These are phyloP conservation scores for Microbotryum violaceum DNA, from an alignment of 1,284 basidiomycete species.

Conservation along the genomic window DNA sequence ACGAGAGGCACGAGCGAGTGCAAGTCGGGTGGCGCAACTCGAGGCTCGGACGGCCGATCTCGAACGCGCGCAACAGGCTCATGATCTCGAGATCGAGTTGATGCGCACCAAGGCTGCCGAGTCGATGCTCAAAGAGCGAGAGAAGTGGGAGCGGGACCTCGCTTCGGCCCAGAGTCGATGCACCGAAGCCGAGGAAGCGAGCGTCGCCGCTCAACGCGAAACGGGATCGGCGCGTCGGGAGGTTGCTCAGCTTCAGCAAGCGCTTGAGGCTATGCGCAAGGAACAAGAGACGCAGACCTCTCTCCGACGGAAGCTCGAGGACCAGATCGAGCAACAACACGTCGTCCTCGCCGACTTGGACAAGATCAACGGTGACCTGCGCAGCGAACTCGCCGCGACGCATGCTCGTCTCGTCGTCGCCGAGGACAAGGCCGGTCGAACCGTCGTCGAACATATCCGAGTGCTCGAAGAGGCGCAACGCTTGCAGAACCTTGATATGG, in stretches of 20 bases:
- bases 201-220: constrained; percentile 74
- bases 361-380: constrained; percentile 40
- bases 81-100: constrained; percentile 59
- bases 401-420: constrained; percentile 27
- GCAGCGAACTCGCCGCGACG: constrained; percentile 31
- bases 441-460: constrained; percentile 79
- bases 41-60: constrained; percentile 20
- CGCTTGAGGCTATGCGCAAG: constrained; percentile 33
- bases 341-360: constrained; percentile 71
- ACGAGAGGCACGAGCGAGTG: background rate
- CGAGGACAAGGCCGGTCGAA: constrained; percentile 26
- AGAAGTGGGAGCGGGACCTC: constrained; percentile 71
- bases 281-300: constrained; percentile 17
- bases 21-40: constrained; percentile 3
- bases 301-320: constrained; percentile 49
- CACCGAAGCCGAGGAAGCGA: constrained; percentile 76
- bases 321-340: constrained; percentile 62
- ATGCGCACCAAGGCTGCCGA: constrained; percentile 66
- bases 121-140: constrained; percentile 30
- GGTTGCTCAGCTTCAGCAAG: constrained; percentile 57
- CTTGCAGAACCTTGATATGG: constrained; percentile 28
- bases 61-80: constrained; percentile 30
- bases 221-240: constrained; percentile 66
- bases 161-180: constrained; percentile 56
- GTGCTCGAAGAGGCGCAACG: constrained; percentile 95